Base-by-base conservation (phyloP, 2,329 filamentous ascomycete genomes). In the Emericellopsis cladophorae region DNA sequence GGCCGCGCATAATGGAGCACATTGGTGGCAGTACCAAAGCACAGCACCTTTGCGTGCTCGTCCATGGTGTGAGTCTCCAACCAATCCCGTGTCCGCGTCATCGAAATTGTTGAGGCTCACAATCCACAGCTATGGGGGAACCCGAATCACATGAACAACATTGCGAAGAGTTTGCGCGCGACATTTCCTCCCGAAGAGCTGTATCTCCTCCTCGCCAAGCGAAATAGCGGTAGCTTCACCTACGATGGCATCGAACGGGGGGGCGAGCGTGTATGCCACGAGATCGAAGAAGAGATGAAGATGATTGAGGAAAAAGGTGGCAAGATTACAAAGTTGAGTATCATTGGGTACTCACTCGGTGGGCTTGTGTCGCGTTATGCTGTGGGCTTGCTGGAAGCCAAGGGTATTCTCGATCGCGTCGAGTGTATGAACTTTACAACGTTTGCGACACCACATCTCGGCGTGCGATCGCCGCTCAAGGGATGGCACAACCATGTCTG, bases 341-440 rank as follows among this genome's bases (percentile, higher is more conserved):
- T 96, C 33, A 73, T 90, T 35, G 90, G 90, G 32, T 95, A 96
- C 59, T 94, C 87, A 0, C 70, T 95, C 2, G 90, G 90, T 36
- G 90, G 90, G 0, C 67, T 96, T 7, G 79, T 96, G 5, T 79
- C 86, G 9, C 74, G 90, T 44, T 96, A 95, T 64, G 83, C 85
- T 2, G 73, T 95, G 42, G 90, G 90, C 0, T 64, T 96, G 51
- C 68, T 96, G 4, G 77, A 89, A 51, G 80, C 84, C 41, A 84
- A 83, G 52, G 87, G 88, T 8, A 69, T 86, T 43, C 79, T 96
- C 42, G 81, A 94, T 42, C 71, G 72, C 43, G 70, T 96, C 22
- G 72, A 87, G 54, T 90, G 90, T 48, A 75, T 90, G 74, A 95
- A 94, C 67, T 95, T 96, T 61, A 86, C 83, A 3, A 95, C 89